Conservation (phyloP, 805 yeast genomes). For the Wickerhamomyces queroliae region DNA sequence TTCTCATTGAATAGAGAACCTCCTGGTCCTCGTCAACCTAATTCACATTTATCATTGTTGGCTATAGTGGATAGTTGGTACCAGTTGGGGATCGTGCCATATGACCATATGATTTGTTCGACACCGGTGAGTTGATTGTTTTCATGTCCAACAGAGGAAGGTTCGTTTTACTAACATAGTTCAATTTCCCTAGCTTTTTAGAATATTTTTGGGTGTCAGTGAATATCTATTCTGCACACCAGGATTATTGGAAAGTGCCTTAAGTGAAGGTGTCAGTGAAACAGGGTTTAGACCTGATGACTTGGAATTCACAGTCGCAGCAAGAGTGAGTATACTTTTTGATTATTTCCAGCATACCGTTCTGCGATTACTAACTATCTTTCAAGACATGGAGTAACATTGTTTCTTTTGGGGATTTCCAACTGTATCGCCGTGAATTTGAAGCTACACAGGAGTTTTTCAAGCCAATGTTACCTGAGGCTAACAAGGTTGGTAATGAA, state of each 20-base stretch:
- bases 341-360: too few species aligned
- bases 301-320: conserved; percentile 86
- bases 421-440: conserved; percentile 64
- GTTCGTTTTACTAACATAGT: background rate
- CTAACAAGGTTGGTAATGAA: conserved; percentile 83
- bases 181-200: conserved; percentile 43
- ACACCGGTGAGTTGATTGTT: conserved; percentile 68
- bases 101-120: conserved; percentile 94
- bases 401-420: conserved; percentile 69
- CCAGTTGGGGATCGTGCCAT: conserved; percentile 79
- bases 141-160: background rate
- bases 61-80: conserved; percentile 96
- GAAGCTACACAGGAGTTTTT: conserved; percentile 81
- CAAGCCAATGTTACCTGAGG: conserved; percentile 81
- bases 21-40: conserved; percentile 58
- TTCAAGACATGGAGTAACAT: conserved; percentile 64
- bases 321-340: conserved; percentile 37
- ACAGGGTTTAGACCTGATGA: conserved; percentile 80
- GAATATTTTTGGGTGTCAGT: conserved; percentile 90
- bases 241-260: conserved; percentile 72
- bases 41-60: conserved; percentile 82
- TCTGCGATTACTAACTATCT: background rate
- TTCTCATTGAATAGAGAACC: conserved; percentile 76
- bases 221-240: conserved; percentile 88
- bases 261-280: conserved; percentile 64